A percentile compares a stretch with the other conserved stretches of the same genome.
phyloP scores from a whole-genome alignment of 495 filamentous ascomycete species.

The Parachaetomium inaequale region DNA sequence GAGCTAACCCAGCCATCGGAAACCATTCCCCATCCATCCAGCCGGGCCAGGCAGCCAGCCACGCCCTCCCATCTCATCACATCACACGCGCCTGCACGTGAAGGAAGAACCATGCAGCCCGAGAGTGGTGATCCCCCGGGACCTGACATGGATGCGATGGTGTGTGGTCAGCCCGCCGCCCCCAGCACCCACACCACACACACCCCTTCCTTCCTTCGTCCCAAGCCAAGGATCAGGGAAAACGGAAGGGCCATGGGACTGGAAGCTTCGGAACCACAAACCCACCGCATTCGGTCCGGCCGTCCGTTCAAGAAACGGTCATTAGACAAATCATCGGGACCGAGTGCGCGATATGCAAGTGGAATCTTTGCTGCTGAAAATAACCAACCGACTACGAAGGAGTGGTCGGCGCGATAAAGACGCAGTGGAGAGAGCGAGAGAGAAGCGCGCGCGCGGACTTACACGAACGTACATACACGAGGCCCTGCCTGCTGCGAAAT shows the following conservation, averaged over 20 bases:
- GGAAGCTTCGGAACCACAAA: neutral
- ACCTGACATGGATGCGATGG: neutral
- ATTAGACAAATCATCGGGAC: no score
- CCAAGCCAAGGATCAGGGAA: neutral
- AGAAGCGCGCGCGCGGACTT: neutral
- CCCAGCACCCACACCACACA: neutral
- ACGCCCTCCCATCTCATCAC: neutral
- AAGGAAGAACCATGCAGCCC: constrained; percentile 10
- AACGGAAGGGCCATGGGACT: neutral
- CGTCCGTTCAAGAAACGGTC: neutral
- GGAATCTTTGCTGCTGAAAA: neutral
- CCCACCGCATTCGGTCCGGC: neutral
- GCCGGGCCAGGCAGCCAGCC: neutral
- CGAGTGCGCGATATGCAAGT: neutral
- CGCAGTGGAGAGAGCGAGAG: neutral
- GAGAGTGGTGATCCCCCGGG: constrained; percentile 2
- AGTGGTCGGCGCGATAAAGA: neutral
- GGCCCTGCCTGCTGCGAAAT: neutral
- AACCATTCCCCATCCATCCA: neutral
- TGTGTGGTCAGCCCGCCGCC: neutral
- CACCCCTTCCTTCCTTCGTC: no score
- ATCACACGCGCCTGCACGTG: constrained; percentile 14
- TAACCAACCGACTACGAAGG: no score
- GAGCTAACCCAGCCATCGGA: neutral
- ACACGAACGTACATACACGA: neutral